Evolutionary conservation across 139 green algal species (phyloP), one percentile per base, ranked within the genome.

Genomic region (Auxenochlorella pyrenoidosa): DNA sequence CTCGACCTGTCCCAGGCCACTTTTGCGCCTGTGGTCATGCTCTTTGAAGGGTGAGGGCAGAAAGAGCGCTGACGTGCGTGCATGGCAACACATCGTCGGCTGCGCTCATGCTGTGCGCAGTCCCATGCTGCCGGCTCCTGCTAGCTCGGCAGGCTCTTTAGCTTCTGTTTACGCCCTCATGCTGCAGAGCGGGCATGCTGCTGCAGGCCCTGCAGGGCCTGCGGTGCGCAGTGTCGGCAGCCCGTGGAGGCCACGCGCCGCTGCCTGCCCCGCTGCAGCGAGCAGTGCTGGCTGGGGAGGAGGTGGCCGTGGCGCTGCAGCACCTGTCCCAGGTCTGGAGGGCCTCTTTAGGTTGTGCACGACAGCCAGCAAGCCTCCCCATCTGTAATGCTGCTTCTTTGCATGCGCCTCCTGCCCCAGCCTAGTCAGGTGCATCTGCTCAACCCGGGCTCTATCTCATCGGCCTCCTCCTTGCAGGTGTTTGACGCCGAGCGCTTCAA

Each of bases 1-100:
- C 43, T 86, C 3, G 63, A 86, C 41, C 41, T 65, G 15, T 86
- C 65, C 5, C 80, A 76, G 79, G 79, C 51, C 26, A 66, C 75
- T 24, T 89, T 89, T 60, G 32, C 80, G 40, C 86, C 77, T 1
- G 86, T 70, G 58, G 78, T 87, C 22, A 41, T 71, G 75, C 86
- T 89, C 2, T 82, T 89, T 44, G 76, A 89, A 51, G 86, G 86
- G 71, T 47, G 71, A 32, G 38, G 71, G 34, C 43, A 63, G 30
- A 0, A 75, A 10, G 12, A 22, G 26, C n/a, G 8, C 21, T 76
- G 70, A 28, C 32, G 34, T 43, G 34, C 70, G 28, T 44, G 70
- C 34, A 44, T n/a, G n/a, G n/a, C n/a, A n/a, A n/a, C n/a, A n/a
- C n/a, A n/a, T n/a, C n/a, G n/a, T n/a, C n/a, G n/a, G n/a, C n/a